These are phyloP conservation scores for Thraustochytrium striatum DNA, from an alignment of 352 stramenopile species.

Conservation along the genomic window DNA sequence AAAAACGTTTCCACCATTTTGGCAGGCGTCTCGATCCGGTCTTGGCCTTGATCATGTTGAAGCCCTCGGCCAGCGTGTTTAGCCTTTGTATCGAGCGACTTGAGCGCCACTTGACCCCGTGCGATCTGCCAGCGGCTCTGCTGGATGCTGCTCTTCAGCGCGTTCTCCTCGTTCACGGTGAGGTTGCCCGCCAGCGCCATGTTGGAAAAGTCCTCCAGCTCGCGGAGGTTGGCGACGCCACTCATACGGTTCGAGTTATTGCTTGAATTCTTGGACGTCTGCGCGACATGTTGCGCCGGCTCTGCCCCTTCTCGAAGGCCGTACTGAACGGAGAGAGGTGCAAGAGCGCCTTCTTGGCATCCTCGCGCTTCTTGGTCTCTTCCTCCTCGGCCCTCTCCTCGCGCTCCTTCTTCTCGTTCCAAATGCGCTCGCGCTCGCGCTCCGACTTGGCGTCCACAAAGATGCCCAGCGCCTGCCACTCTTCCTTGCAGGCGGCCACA, in stretches of 20 bases:
- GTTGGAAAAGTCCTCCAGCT: background rate
- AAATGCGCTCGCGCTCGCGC: constrained; percentile 16
- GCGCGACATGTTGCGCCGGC: background rate
- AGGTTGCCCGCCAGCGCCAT: constrained; percentile 23
- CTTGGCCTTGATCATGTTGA: constrained; percentile 39
- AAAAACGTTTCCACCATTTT: constrained; percentile 41
- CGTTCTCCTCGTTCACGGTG: constrained; percentile 38
- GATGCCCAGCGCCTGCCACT: constrained; percentile 35
- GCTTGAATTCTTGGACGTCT: background rate
- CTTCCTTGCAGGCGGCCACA: constrained; percentile 17
- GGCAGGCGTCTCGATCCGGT: constrained; percentile 17
- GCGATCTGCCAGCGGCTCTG: constrained; percentile 44
- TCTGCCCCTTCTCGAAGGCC: constrained; percentile 7
- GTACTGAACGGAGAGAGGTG: constrained; percentile 27
- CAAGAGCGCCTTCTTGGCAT: constrained; percentile 28
- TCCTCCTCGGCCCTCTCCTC: background rate
- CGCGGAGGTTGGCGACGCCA: background rate
- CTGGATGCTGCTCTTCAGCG: constrained; percentile 42
- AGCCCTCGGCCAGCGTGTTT: constrained; percentile 32
- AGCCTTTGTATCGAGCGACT: constrained; percentile 25
- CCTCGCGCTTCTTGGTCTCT: background rate
- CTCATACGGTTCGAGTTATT: background rate
- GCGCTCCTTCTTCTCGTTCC: background rate
- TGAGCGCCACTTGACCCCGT: constrained; percentile 28
- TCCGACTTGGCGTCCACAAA: constrained; percentile 39